These are phyloP conservation scores for Sesbania bispinosa DNA, from an alignment of 306 rosid species.

Conservation along the genomic window DNA sequence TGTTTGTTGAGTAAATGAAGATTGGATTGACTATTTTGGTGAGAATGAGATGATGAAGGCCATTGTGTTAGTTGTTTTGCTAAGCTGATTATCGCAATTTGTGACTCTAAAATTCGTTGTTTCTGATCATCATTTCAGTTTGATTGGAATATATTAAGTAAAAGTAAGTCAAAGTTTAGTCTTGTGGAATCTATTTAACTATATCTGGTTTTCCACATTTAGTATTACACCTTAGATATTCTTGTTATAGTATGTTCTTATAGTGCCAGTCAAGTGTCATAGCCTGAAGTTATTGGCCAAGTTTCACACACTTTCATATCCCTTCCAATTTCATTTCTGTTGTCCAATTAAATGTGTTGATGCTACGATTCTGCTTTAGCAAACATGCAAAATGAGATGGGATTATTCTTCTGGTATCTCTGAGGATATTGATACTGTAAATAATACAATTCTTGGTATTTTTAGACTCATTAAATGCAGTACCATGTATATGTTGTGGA, in stretches of 20 bases:
- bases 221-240: neutral
- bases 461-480: neutral
- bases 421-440: neutral
- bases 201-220: neutral
- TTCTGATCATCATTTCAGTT: neutral
- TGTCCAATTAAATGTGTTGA: neutral
- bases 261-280: neutral
- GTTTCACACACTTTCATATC: neutral
- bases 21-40: conserved; percentile 12
- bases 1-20: conserved; percentile 16
- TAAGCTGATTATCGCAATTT: neutral
- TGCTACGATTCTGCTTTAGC: neutral
- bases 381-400: neutral
- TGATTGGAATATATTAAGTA: neutral
- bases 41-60: conserved; percentile 6
- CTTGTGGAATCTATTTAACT: neutral
- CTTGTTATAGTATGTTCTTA: neutral
- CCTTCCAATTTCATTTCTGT: neutral
- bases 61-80: neutral
- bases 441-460: neutral
- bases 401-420: neutral
- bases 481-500: conserved; percentile 11
- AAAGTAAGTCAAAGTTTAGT: neutral
- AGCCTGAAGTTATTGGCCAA: neutral
- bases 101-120: neutral